Conservation (phyloP, 2,329 filamentous ascomycete species). For the Trichoderma polysporum region DNA sequence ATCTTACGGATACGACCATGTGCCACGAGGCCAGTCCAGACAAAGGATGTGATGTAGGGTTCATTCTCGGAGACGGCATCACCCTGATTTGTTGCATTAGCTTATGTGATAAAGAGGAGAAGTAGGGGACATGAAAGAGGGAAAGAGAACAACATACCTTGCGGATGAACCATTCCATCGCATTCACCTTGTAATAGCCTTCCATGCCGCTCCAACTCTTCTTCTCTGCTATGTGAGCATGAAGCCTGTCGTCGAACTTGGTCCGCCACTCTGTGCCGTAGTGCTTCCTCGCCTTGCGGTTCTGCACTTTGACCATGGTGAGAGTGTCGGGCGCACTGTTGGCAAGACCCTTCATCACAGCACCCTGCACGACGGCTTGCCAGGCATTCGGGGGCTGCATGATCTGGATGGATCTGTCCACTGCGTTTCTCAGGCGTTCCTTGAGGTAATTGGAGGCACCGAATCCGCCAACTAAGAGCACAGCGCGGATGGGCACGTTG, state of each 20-base stretch:
- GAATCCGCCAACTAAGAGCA: slow-evolving; percentile 48
- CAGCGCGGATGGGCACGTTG: slow-evolving; percentile 39
- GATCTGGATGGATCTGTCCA: slow-evolving; percentile 39
- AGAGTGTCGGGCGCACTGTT: slow-evolving; percentile 35
- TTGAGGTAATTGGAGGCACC: slow-evolving; percentile 47
- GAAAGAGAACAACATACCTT: slow-evolving; percentile 29
- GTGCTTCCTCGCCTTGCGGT: slow-evolving; percentile 44
- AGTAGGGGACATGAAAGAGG: too few relatives aligned
- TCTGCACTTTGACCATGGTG: slow-evolving; percentile 40
- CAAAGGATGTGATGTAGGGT: slow-evolving; percentile 37
- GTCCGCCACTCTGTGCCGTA: slow-evolving; percentile 41
- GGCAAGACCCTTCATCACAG: slow-evolving; percentile 49
- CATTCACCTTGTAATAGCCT: slow-evolving; percentile 38
- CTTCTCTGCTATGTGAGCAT: slow-evolving; percentile 34
- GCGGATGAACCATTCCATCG: slow-evolving; percentile 47
- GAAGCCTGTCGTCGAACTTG: slow-evolving; percentile 33
- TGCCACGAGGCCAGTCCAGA: slow-evolving; percentile 34
- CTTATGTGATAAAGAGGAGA: neutral
- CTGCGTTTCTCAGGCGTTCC: slow-evolving; percentile 38
- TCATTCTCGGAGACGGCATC: slow-evolving; percentile 42
- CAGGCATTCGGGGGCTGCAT: slow-evolving; percentile 48
- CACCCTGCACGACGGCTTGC: slow-evolving; percentile 49
- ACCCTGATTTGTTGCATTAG: slow-evolving; percentile 30
- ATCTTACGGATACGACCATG: slow-evolving; percentile 37
- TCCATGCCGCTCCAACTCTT: slow-evolving; percentile 39